phyloP scores from a whole-genome alignment of 495 filamentous ascomycete genomes.

The Acidomyces sp. region DNA sequence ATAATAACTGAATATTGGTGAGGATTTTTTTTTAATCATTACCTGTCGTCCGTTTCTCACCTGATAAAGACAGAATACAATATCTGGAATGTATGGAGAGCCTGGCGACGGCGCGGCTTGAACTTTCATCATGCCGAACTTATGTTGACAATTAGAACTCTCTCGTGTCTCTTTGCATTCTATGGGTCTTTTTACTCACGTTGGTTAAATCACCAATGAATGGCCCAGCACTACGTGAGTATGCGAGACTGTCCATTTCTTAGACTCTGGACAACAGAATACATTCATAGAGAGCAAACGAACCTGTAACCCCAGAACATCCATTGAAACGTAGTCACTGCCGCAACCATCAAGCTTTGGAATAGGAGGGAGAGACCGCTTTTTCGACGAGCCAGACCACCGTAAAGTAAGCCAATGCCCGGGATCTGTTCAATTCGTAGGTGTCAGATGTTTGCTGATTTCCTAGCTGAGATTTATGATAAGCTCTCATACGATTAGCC shows the following conservation, averaged over 20 bases:
- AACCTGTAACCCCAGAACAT: conserved; percentile 48
- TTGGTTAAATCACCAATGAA: conserved; percentile 43
- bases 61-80: conserved; percentile 46
- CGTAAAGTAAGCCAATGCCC: conserved; percentile 46
- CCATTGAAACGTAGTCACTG: conserved; percentile 39
- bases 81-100: conserved; percentile 39
- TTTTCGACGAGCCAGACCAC: conserved; percentile 45
- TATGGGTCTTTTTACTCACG: no score
- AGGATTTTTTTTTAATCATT: no score
- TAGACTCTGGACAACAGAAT: no score
- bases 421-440: no score
- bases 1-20: conserved; percentile 45
- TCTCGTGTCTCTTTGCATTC: no score
- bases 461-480: no score
- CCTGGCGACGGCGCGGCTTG: conserved; percentile 35
- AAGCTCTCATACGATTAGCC: no score
- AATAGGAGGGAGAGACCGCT: conserved; percentile 44
- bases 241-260: no score
- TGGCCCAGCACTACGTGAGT: conserved; percentile 36
- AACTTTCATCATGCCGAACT: conserved; percentile 43
- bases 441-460: no score
- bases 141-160: no score
- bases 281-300: no score
- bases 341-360: conserved; percentile 39
- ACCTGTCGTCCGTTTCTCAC: no score